These are phyloP conservation scores for Globisporangium nagaii DNA, from an alignment of 352 stramenopile species.

Conservation along the genomic window DNA sequence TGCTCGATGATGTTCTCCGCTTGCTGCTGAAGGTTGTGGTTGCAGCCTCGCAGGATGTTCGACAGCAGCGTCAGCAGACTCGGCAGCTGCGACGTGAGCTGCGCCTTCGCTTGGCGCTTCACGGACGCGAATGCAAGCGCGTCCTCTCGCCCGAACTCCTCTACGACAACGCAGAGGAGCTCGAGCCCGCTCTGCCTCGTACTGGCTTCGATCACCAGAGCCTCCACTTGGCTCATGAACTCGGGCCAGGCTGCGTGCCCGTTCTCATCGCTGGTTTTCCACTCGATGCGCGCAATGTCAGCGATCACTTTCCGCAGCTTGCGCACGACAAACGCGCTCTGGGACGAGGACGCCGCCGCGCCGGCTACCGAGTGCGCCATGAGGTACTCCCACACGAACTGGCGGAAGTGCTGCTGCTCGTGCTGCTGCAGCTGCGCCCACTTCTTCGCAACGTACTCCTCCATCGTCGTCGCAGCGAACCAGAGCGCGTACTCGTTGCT, in stretches of 20 bases:
- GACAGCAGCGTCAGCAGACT: slow-evolving; percentile 42
- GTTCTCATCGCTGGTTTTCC: slow-evolving; percentile 14
- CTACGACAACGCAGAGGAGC: slow-evolving; percentile 47
- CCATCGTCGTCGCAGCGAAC: slow-evolving; percentile 65
- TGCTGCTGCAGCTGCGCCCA: slow-evolving; percentile 37
- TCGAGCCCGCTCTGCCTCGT: slow-evolving; percentile 47
- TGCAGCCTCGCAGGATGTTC: slow-evolving; percentile 41
- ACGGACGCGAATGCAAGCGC: slow-evolving; percentile 38
- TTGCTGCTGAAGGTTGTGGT: slow-evolving; percentile 30
- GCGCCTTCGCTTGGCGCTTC: slow-evolving; percentile 37
- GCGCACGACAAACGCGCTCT: slow-evolving; percentile 51
- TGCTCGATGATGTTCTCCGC: slow-evolving; percentile 18
- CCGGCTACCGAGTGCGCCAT: slow-evolving; percentile 12
- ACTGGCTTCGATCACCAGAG: slow-evolving; percentile 35
- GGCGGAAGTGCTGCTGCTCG: slow-evolving; percentile 42
- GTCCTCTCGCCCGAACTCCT: slow-evolving; percentile 74
- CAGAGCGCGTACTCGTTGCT: slow-evolving; percentile 74
- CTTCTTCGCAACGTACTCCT: slow-evolving; percentile 67
- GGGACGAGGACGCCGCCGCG: slow-evolving; percentile 3
- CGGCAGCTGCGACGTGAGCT: slow-evolving; percentile 37
- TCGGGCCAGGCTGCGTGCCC: slow-evolving; percentile 35
- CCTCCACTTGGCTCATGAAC: slow-evolving; percentile 59
- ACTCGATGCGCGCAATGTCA: slow-evolving; percentile 63
- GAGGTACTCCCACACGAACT: slow-evolving; percentile 67
- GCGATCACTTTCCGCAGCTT: slow-evolving; percentile 72